phyloP scores from a whole-genome alignment of 129 eudicot genomes.

The carrot (Daucus carota) region DH1_v3.0 NC_030386.2:30784001-30784500 shows the following conservation, averaged over 20 bases:
- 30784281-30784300: background rate
- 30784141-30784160: background rate
- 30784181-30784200: background rate
- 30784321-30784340: background rate
- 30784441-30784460: constrained; percentile 99
- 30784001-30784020: background rate
- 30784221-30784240: background rate
- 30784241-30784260: background rate
- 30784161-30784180: background rate
- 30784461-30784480: constrained; percentile 81
- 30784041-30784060: too few species aligned
- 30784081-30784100: background rate
- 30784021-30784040: background rate
- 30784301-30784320: background rate
- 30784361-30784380: background rate
- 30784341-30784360: background rate
- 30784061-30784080: background rate
- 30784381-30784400: background rate
- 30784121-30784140: background rate
- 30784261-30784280: background rate
- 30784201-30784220: background rate
- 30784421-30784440: constrained; percentile 2
- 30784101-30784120: background rate
- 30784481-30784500: constrained; percentile 87
- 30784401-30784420: background rate